Conservation (phyloP, 768 basidiomycete genomes). For the Trametes cinnabarina region DNA sequence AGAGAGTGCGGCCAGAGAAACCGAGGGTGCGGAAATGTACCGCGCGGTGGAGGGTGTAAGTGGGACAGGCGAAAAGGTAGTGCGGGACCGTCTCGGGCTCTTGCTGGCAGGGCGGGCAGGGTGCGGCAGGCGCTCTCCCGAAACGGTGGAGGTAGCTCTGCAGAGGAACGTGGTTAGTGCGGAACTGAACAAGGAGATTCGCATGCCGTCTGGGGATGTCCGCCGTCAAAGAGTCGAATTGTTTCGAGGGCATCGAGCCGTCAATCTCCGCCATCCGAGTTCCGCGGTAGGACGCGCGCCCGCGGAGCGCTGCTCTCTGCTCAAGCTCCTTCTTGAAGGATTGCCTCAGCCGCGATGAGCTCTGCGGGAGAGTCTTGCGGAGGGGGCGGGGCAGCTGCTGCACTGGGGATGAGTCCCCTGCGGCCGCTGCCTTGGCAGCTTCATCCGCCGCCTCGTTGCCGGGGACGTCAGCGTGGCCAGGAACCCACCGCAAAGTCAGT, state of each 20-base stretch:
- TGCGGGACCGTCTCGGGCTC: conserved; percentile 19
- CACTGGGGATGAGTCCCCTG: neutral
- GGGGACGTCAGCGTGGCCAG: conserved; percentile 8
- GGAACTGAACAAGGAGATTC: conserved; percentile 30
- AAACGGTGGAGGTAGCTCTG: conserved; percentile 27
- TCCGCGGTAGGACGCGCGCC: neutral
- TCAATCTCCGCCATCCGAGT: neutral
- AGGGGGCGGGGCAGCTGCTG: conserved; percentile 2
- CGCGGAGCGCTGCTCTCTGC: neutral
- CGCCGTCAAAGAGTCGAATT: neutral
- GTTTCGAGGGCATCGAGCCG: neutral
- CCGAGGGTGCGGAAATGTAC: neutral
- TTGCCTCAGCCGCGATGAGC: conserved; percentile 2
- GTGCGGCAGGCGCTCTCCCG: neutral
- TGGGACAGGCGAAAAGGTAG: conserved; percentile 22
- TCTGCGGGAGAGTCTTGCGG: conserved; percentile 9
- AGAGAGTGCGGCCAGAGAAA: neutral
- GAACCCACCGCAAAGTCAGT: conserved; percentile 14
- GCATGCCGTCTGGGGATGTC: conserved; percentile 1
- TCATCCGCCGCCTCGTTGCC: conserved; percentile 18
- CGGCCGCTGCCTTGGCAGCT: conserved; percentile 16
- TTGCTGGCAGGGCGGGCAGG: conserved; percentile 14
- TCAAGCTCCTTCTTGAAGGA: neutral
- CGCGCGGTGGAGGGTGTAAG: neutral
- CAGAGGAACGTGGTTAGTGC: conserved; percentile 33